Evolutionary conservation across 495 filamentous ascomycete genomes (phyloP).

Genomic region (Rusavskia elegans): DNA sequence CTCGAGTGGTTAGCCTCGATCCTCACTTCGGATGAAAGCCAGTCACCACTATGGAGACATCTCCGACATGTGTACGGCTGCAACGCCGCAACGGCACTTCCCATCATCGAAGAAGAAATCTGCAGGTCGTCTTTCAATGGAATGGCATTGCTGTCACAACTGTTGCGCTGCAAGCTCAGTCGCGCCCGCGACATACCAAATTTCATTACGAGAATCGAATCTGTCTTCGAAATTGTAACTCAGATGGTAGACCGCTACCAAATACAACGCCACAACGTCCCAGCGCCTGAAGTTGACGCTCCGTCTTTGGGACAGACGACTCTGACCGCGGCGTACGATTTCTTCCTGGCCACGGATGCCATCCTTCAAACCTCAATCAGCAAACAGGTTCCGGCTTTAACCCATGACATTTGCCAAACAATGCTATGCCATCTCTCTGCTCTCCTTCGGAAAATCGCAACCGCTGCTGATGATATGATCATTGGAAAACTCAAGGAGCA

Average conservation of each 20-base stretch:
- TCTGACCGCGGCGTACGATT: slow-evolving; percentile 5
- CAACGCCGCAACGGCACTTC: slow-evolving; percentile 3
- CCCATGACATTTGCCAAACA: slow-evolving; percentile 5
- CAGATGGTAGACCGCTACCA: slow-evolving; percentile 1
- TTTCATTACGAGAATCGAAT: not conserved
- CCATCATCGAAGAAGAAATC: slow-evolving; percentile 6
- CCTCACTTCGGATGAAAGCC: not conserved
- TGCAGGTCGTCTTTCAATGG: slow-evolving; percentile 4
- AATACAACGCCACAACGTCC: not conserved
- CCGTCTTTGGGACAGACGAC: not conserved
- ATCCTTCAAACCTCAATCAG: slow-evolving; percentile 13
- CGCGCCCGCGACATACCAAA: slow-evolving; percentile 1
- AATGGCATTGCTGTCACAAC: slow-evolving; percentile 3
- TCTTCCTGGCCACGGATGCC: slow-evolving; percentile 9
- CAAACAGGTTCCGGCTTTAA: slow-evolving; percentile 24
- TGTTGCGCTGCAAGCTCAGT: slow-evolving; percentile 3
- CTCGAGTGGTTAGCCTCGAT: slow-evolving; percentile 5
- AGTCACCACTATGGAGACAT: slow-evolving; percentile 10
- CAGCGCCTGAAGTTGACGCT: not conserved
- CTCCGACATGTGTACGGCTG: slow-evolving; percentile 9
- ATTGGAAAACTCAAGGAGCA: slow-evolving; percentile 47
- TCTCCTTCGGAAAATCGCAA: slow-evolving; percentile 22
- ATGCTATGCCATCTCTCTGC: slow-evolving; percentile 23
- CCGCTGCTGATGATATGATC: slow-evolving; percentile 14
- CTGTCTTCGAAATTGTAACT: slow-evolving; percentile 2